These are phyloP conservation scores for Cyclostephanos tholiformis DNA, from an alignment of 108 stramenopile genomes.

Conservation along the genomic window DNA sequence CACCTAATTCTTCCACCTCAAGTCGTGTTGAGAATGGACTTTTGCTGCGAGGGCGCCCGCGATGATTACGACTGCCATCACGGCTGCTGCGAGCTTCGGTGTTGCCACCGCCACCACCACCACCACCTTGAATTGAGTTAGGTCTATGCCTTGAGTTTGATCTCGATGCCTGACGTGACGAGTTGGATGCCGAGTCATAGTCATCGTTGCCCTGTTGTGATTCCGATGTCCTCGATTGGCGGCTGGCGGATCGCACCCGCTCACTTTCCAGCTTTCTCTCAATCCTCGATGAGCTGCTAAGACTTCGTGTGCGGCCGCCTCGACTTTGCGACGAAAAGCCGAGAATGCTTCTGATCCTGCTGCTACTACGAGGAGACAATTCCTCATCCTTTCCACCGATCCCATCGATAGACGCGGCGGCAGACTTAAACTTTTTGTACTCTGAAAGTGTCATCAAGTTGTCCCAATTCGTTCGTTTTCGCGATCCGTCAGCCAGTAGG, in stretches of 20 bases:
- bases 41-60: slow-evolving; percentile 1
- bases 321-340: slow-evolving; percentile 6
- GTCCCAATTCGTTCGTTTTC: slow-evolving; percentile 31
- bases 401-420: background rate
- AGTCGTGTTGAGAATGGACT: slow-evolving; percentile 1
- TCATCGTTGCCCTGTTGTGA: background rate
- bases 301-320: background rate
- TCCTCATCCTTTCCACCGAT: slow-evolving; percentile 8
- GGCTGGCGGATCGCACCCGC: slow-evolving; percentile 1
- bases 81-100: background rate
- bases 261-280: background rate
- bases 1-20: background rate
- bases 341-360: background rate
- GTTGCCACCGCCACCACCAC: background rate
- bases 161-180: slow-evolving; percentile 1
- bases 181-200: background rate
- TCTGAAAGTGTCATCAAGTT: slow-evolving; percentile 16
- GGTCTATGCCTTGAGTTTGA: background rate
- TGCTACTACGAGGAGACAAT: background rate
- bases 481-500: slow-evolving; percentile 26
- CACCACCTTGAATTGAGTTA: background rate
- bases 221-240: background rate
- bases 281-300: background rate
- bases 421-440: slow-evolving; percentile 21
- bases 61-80: background rate